Evolutionary conservation across 257 asterid genomes (phyloP).

Genomic region (Ehretia macrophylla): DNA sequence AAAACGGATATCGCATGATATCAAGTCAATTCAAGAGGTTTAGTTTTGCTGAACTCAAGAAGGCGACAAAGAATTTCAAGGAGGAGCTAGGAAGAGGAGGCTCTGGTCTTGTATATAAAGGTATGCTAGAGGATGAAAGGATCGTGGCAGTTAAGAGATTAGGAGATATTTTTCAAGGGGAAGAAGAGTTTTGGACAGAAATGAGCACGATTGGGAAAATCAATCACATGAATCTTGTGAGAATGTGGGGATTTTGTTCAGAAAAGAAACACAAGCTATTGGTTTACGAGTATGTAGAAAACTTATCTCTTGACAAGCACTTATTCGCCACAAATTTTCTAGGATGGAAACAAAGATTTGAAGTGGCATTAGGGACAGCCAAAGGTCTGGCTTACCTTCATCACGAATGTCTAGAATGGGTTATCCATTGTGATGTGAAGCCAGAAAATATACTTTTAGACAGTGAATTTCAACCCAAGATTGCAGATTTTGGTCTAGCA

Average conservation of each 20-base stretch:
- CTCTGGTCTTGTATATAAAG: constrained; percentile 30
- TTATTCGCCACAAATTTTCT: constrained; percentile 12
- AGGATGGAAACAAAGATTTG: constrained; percentile 31
- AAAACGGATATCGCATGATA: constrained; percentile 25
- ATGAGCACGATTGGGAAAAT: constrained; percentile 28
- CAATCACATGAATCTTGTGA: constrained; percentile 38
- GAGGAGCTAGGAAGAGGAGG: constrained; percentile 38
- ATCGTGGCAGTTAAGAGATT: constrained; percentile 28
- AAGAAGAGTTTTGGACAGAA: constrained; percentile 35
- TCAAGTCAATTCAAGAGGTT: constrained; percentile 28
- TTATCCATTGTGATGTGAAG: constrained; percentile 46
- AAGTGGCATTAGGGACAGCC: constrained; percentile 32
- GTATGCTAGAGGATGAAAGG: constrained; percentile 24
- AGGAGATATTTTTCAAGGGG: constrained; percentile 23
- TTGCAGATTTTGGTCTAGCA: constrained; percentile 45
- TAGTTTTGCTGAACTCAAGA: constrained; percentile 27
- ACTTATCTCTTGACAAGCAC: constrained; percentile 31
- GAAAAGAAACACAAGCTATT: constrained; percentile 27
- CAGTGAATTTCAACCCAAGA: constrained; percentile 26
- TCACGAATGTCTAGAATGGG: constrained; percentile 47
- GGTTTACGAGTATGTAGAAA: constrained; percentile 30
- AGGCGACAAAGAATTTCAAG: constrained; percentile 27
- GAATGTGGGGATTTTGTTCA: constrained; percentile 44
- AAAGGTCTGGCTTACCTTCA: constrained; percentile 42
- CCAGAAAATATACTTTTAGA: constrained; percentile 36